Evolutionary conservation across 1,284 basidiomycete species (phyloP).

Genomic region (Pisolithus thermaeus): DNA sequence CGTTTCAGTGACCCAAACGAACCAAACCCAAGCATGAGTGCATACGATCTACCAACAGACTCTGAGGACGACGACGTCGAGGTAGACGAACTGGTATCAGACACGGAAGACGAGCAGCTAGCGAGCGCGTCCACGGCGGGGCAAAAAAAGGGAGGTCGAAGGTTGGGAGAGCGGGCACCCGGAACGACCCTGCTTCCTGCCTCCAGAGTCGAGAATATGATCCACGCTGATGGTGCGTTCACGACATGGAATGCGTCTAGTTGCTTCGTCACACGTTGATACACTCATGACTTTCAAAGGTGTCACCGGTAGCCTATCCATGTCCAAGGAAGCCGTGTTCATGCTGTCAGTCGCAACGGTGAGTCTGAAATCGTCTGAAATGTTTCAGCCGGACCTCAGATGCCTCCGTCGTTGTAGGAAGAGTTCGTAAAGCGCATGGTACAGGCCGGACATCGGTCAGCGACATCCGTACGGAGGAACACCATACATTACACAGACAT

Average conservation of each 20-base stretch:
- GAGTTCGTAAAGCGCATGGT: conserved; percentile 69
- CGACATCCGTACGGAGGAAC: conserved; percentile 45
- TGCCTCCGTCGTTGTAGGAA: conserved; percentile 42
- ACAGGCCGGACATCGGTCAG: conserved; percentile 53
- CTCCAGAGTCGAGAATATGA: conserved; percentile 59
- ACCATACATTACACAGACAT: conserved; percentile 62
- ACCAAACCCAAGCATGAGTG: conserved; percentile 19
- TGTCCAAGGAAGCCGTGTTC: conserved; percentile 71
- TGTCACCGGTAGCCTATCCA: conserved; percentile 48
- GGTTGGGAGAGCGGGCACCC: conserved; percentile 44
- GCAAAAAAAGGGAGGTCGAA: conserved; percentile 29
- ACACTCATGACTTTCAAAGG: conserved; percentile 28
- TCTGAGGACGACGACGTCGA: conserved; percentile 41
- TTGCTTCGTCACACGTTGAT: conserved; percentile 10
- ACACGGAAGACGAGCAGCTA: conserved; percentile 36
- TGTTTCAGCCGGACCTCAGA: conserved; percentile 12
- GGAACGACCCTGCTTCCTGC: conserved; percentile 59
- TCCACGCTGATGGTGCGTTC: conserved; percentile 60
- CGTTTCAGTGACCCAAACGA: conserved; percentile 20
- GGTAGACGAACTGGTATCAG: conserved; percentile 63
- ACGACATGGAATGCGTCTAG: neutral
- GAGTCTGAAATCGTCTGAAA: conserved; percentile 15
- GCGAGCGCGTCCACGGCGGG: conserved; percentile 33
- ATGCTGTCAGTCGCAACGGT: conserved; percentile 68
- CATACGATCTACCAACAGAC: conserved; percentile 30